Evolutionary conservation across 768 basidiomycete species (phyloP).

Genomic region (Lanmaoa rubissima): DNA sequence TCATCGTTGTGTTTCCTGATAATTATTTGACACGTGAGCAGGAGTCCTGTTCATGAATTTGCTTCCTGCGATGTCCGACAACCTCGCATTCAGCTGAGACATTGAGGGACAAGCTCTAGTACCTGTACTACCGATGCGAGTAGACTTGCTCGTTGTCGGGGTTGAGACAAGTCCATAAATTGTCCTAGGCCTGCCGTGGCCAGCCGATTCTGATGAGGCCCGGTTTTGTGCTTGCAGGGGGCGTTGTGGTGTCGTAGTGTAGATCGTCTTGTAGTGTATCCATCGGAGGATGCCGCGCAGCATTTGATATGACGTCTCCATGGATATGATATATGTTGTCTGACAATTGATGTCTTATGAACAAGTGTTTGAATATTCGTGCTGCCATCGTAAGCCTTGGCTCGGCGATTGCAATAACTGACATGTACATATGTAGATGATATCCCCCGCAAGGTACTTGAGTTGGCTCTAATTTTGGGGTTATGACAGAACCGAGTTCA

Average conservation of each 20-base stretch:
- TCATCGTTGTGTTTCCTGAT: neutral
- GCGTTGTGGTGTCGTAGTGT: neutral
- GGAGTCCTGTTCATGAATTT: neutral
- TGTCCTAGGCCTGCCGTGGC: neutral
- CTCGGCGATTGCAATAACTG: neutral
- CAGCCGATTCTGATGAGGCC: neutral
- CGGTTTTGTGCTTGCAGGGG: neutral
- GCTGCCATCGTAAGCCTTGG: neutral
- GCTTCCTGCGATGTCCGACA: slow-evolving; percentile 6
- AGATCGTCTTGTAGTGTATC: neutral
- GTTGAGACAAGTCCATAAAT: neutral
- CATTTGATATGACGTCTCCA: neutral
- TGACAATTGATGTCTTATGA: neutral
- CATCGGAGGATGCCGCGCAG: slow-evolving; percentile 6
- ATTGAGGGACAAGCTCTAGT: slow-evolving; percentile 3
- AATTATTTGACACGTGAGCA: neutral
- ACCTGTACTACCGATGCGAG: neutral
- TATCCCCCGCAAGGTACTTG: neutral
- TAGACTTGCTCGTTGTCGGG: neutral
- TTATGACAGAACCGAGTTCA: neutral
- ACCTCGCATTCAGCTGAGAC: slow-evolving; percentile 8
- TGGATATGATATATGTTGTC: slow-evolving; percentile 3
- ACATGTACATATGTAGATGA: neutral
- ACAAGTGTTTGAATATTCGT: neutral
- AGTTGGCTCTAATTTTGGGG: neutral